Base-by-base conservation (phyloP, 2,329 filamentous ascomycete species). In the Endocalyx cinctus region DNA sequence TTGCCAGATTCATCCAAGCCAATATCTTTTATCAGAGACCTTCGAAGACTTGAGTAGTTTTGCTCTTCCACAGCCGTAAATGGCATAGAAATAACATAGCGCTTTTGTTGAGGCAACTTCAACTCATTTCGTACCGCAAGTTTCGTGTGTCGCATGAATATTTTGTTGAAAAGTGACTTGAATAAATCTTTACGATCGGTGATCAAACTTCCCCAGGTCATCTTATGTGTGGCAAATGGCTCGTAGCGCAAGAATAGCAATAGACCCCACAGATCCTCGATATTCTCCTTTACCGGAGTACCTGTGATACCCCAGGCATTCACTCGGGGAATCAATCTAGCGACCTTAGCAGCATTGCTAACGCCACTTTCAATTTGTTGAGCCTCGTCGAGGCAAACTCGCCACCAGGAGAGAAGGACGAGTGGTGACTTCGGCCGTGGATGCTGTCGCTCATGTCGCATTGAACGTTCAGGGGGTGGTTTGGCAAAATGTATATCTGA, bases 281-380 rank as follows among this genome's bases (percentile, higher is more conserved):
- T 74, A 41, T 87, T 75, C 45, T 87, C 86, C 45, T 85, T 83
- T 23, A 97, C 72, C 0, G 92, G 92, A 1, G 92, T 98, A 26
- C 87, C 92, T 0, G 87, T 90, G 25, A 98, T 80, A 11, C 84
- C 88, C 92, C 92, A 97, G 3, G 87, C 82, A 60, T 95, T 89
- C 43, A 85, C 63, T 17, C 92, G 76, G 27, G 90, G 88, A 40
- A 98, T 82, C 17, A 83, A 66, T 25, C 80, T 77, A 22, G 88
- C 88, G 11, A 96, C 79, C 29, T 72, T 77, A 1, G 92, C 89
- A 17, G 90, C 86, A 46, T 87, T 82, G 48, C 79, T 89, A 4
- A 94, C 80, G 20, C 88, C 87, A 45, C 78, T 90, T 55, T 97
- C 90, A 26, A 97, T 80, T 84, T 95, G 94, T 52, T 98, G 92